Evolutionary conservation across 2,329 filamentous ascomycete species (phyloP), one percentile per base, ranked within the genome.

Genomic region (Sarocladium oryzae): DNA sequence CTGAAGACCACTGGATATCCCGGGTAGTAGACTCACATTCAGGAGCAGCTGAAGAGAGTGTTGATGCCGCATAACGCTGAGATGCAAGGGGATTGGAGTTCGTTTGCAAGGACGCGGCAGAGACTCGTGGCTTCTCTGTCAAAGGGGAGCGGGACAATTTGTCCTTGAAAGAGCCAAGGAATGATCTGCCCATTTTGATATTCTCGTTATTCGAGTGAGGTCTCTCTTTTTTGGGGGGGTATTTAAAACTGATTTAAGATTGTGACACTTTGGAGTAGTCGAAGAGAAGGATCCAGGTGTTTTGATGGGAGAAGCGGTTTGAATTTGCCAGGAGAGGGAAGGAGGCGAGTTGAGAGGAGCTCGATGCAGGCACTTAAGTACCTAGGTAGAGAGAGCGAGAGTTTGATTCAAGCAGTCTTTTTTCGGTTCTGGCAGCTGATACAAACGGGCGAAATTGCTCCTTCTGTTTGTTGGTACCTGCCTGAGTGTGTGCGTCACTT

Each of bases 151-250:
- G 60, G 18, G 61, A 62, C 21, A 71, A 46, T 56, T 65, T 71
- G 53, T 62, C 61, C 55, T 61, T 69, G 51, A 71, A 28, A 24
- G 56, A 58, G 45, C 60, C 60, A 41, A 68, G 62, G 38, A 69
- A 54, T 30, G 60, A 60, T 51, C 56, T 61, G 51, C 53, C 52
- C 52, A 64, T 59, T 40, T 21, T 40, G 32, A 37, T 55, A 46
- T 24, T 37, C 21, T 48, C 21, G 21, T 30, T 4, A n/a, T 32
- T 35, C 16, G 45, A 16, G n/a, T 37, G 35, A n/a, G n/a, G n/a
- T n/a, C n/a, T n/a, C n/a, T n/a, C n/a, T n/a, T n/a, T n/a, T n/a
- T n/a, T n/a, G n/a, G n/a, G n/a, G n/a, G n/a, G n/a, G n/a, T n/a
- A n/a, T n/a, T n/a, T n/a, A n/a, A n/a, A n/a, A n/a, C n/a, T n/a